phyloP scores from a whole-genome alignment of 2,329 filamentous ascomycete genomes.

The Venturia effusa region DNA sequence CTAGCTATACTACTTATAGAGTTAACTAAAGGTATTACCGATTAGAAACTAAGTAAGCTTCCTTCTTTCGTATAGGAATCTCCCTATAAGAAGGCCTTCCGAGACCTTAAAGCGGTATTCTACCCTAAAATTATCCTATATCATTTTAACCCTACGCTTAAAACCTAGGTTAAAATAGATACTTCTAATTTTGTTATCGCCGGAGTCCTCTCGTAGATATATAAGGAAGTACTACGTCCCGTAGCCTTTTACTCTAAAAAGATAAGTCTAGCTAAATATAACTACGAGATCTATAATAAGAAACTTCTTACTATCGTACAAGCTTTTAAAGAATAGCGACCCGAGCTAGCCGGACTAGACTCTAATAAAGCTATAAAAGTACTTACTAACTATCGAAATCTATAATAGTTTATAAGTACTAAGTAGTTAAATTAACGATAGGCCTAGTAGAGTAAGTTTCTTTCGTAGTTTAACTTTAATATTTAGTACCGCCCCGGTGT shows the following conservation, averaged over 20 bases:
- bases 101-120: constrained; percentile 14
- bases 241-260: constrained; percentile 17
- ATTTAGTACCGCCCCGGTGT: too few relatives aligned
- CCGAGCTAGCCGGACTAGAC: constrained; percentile 14
- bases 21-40: constrained; percentile 11
- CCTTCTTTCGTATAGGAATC: background rate
- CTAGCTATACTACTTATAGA: constrained; percentile 14
- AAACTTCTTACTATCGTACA: too few relatives aligned
- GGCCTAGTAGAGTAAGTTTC: too few relatives aligned
- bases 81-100: background rate
- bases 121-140: constrained; percentile 13
- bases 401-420: too few relatives aligned
- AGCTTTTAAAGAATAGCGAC: constrained; percentile 15
- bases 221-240: constrained; percentile 10
- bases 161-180: constrained; percentile 16
- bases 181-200: too few relatives aligned
- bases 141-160: constrained; percentile 14
- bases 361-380: constrained; percentile 12
- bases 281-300: too few relatives aligned
- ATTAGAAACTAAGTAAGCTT: background rate
- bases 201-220: constrained; percentile 13
- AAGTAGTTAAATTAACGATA: too few relatives aligned
- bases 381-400: constrained; percentile 19
- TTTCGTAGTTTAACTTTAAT: too few relatives aligned
- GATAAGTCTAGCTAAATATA: too few relatives aligned